These are phyloP conservation scores for Pistacia integerrima DNA, from an alignment of 345 rosid species.

Conservation along the genomic window DNA sequence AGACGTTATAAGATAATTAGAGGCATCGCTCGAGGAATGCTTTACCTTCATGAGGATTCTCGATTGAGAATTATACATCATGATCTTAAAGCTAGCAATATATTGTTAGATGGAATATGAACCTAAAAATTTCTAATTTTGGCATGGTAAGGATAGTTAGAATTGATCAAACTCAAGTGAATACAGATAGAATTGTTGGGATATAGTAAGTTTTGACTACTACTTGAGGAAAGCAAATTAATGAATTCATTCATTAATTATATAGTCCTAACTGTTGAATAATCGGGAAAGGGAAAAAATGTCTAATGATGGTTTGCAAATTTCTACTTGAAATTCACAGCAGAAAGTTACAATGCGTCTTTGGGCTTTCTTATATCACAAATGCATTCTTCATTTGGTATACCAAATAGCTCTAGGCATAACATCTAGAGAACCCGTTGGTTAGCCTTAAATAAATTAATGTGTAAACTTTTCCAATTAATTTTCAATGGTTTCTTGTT, in stretches of 20 bases:
- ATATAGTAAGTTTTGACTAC: conserved; percentile 32
- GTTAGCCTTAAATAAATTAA: neutral
- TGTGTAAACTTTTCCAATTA: neutral
- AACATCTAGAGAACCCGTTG: too few species aligned
- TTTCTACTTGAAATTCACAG: neutral
- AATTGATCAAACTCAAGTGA: conserved; percentile 31
- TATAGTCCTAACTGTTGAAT: neutral
- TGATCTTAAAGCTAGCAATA: too few species aligned
- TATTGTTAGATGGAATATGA: too few species aligned
- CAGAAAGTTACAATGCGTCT: neutral
- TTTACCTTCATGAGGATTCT: too few species aligned
- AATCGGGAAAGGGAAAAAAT: neutral
- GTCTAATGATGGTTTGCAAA: neutral
- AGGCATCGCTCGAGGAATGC: too few species aligned
- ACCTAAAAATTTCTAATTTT: too few species aligned
- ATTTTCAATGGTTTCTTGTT: neutral
- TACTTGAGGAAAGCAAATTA: neutral
- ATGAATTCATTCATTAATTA: neutral
- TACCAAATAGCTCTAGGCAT: too few species aligned
- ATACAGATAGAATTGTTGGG: conserved; percentile 37
- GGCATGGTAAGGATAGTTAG: too few species aligned
- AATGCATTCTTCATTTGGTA: neutral
- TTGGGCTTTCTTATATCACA: neutral
- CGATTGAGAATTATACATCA: too few species aligned
- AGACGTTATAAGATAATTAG: too few species aligned